phyloP scores from a whole-genome alignment of 2,329 filamentous ascomycete genomes.

The Fusarium caatingaense region DNA sequence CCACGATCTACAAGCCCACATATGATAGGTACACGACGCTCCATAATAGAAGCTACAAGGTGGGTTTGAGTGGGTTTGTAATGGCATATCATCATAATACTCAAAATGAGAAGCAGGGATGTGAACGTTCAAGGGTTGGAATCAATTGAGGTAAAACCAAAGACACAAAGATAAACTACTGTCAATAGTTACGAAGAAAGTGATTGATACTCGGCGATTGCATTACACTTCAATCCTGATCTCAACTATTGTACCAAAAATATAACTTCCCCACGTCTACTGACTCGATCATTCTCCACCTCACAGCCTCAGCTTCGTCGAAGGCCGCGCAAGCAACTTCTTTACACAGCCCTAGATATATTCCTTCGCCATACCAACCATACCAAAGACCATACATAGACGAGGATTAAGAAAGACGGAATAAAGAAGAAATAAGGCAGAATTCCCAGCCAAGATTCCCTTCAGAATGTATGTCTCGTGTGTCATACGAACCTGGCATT shows the following conservation, averaged over 20 bases:
- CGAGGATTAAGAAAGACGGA: too few species aligned
- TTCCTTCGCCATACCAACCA: neutral
- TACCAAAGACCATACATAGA: too few species aligned
- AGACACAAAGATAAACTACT: neutral
- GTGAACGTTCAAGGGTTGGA: neutral
- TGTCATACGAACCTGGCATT: too few species aligned
- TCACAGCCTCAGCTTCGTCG: neutral
- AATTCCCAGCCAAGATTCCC: too few species aligned
- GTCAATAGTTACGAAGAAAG: too few species aligned
- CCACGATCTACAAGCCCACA: neutral
- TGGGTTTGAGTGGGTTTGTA: neutral
- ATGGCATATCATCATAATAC: neutral
- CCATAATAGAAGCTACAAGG: fast-evolving
- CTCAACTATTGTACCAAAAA: neutral
- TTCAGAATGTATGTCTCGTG: too few species aligned
- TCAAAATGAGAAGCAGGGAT: neutral
- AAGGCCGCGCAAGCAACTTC: neutral
- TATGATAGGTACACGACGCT: neutral
- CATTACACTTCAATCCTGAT: fast-evolving
- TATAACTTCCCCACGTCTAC: neutral
- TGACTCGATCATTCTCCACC: neutral
- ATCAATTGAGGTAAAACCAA: neutral
- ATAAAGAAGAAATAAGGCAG: too few species aligned
- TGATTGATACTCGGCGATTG: neutral
- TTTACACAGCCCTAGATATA: neutral